Conservation (phyloP, 139 green algal genomes). For the Edaphochlamys debaryana region DNA sequence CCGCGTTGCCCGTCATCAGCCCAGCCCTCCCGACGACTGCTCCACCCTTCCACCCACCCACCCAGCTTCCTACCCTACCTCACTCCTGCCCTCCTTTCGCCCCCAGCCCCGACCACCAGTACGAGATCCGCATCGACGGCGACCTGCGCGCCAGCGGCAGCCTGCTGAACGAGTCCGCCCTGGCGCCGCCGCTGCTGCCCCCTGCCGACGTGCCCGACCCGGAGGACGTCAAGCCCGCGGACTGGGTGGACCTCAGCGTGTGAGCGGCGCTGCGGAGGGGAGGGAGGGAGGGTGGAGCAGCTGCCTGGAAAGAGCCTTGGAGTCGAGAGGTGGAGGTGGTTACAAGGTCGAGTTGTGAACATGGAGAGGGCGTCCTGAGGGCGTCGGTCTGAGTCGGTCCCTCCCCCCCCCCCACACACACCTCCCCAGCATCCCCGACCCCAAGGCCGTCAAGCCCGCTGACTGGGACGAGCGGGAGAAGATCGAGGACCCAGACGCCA, state of each 20-base stretch:
- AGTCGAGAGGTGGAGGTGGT: no score
- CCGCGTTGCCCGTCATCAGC: no score
- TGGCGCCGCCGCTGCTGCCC: slow-evolving; percentile 80
- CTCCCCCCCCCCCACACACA: no score
- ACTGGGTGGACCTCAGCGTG: slow-evolving; percentile 82
- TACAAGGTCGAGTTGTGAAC: no score
- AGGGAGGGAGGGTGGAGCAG: no score
- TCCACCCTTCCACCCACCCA: no score
- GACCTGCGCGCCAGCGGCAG: slow-evolving; percentile 58
- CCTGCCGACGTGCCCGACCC: slow-evolving; percentile 86
- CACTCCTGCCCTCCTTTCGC: no score
- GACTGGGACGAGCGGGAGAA: slow-evolving; percentile 90
- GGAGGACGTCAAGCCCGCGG: slow-evolving; percentile 84
- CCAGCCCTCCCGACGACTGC: no score
- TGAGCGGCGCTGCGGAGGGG: slow-evolving; percentile 45
- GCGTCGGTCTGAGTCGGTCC: no score
- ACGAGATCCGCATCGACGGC: not conserved
- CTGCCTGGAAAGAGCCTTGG: no score
- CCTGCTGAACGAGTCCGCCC: slow-evolving; percentile 77
- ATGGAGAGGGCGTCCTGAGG: no score
- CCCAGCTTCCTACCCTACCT: no score
- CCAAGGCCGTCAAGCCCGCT: slow-evolving; percentile 83
- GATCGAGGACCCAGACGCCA: slow-evolving; percentile 83
- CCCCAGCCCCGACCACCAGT: slow-evolving; percentile 1
- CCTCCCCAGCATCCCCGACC: slow-evolving; percentile 83